Conservation (phyloP, 441 rosid species). For the Euphorbia schlechtendalii region DNA sequence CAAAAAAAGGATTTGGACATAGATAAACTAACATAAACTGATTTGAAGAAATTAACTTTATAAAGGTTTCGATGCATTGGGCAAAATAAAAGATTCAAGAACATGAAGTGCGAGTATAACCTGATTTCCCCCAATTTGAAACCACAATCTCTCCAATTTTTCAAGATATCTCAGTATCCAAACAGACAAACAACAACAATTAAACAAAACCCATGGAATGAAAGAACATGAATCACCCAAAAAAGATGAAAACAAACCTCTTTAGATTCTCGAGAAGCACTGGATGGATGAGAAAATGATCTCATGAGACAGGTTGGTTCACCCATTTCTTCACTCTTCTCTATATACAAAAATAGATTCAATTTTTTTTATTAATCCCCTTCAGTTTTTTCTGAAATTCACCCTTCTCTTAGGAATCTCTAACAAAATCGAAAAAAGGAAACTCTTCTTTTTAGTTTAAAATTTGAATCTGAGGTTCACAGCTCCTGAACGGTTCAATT, state of each 20-base stretch:
- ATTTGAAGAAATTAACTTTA: not conserved
- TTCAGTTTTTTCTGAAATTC: not conserved
- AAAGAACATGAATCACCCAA: not conserved
- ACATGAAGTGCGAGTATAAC: not conserved
- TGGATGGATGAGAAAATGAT: slow-evolving; percentile 82
- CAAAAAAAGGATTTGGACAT: not conserved
- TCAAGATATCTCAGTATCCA: slow-evolving; percentile 16
- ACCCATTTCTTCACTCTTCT: slow-evolving; percentile 36
- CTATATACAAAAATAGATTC: slow-evolving; percentile 5
- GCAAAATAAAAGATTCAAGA: slow-evolving; percentile 11
- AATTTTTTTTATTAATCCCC: not conserved
- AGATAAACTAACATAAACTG: not conserved
- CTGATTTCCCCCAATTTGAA: not conserved
- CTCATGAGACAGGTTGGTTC: slow-evolving; percentile 66
- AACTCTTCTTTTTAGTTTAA: not conserved
- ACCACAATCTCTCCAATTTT: not conserved
- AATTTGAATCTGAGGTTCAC: slow-evolving; percentile 13
- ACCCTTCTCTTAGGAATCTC: slow-evolving; percentile 1
- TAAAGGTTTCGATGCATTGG: not conserved
- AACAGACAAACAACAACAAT: not conserved
- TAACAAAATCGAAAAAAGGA: not conserved
- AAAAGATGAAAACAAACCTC: slow-evolving; percentile 40
- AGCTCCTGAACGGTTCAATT: slow-evolving; percentile 22
- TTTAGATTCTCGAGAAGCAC: slow-evolving; percentile 38
- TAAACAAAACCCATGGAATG: slow-evolving; percentile 4